phyloP scores from a whole-genome alignment of 108 stramenopile genomes.

The Fistulifera pelliculosa region DNA sequence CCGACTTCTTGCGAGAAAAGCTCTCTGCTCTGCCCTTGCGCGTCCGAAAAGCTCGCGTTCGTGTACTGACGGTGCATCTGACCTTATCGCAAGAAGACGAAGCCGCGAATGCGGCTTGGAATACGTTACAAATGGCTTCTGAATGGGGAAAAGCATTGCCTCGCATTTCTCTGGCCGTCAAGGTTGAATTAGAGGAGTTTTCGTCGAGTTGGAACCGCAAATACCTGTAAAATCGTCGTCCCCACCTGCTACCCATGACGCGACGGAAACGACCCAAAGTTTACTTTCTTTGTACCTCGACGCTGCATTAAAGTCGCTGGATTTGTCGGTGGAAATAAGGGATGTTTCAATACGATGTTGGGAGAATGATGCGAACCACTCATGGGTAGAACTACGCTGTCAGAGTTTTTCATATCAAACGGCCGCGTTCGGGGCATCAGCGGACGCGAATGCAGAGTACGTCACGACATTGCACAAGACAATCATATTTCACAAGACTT shows the following conservation, averaged over 20 bases:
- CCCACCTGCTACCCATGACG: background rate
- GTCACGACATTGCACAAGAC: conserved; percentile 19
- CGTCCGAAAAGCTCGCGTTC: conserved; percentile 21
- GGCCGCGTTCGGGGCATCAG: background rate
- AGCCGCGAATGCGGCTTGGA: background rate
- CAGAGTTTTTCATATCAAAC: background rate
- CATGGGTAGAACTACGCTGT: conserved; percentile 32
- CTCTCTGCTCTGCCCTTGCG: conserved; percentile 5
- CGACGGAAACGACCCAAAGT: conserved; percentile 10
- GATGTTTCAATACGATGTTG: conserved; percentile 17
- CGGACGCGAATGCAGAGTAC: background rate
- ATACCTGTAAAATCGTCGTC: background rate
- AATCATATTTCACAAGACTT: conserved; percentile 22
- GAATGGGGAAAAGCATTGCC: conserved; percentile 3
- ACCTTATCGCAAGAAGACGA: conserved; percentile 22
- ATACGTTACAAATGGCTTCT: background rate
- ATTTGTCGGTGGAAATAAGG: conserved; percentile 27
- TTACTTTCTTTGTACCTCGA: conserved; percentile 43
- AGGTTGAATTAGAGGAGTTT: conserved; percentile 32
- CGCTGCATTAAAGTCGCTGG: conserved; percentile 39
- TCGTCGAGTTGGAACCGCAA: conserved; percentile 31
- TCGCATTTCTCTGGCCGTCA: conserved; percentile 31
- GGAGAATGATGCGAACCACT: background rate
- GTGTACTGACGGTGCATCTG: conserved; percentile 22
- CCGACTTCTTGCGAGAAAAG: conserved; percentile 12